Evolutionary conservation across 805 yeast genomes (phyloP).

Genomic region (Wickerhamomyces canadensis): DNA sequence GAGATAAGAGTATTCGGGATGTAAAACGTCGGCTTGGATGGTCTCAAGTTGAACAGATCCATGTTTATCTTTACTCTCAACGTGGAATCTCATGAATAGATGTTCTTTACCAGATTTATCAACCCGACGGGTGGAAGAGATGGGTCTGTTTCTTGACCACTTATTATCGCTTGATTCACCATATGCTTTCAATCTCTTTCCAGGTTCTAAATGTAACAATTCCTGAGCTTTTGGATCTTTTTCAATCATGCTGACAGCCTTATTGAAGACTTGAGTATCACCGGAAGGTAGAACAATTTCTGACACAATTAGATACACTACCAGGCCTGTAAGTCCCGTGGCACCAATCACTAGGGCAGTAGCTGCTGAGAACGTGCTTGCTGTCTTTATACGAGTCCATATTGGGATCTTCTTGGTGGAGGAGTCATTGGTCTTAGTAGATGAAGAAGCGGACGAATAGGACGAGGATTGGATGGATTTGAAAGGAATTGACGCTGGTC

Average conservation of each 20-base stretch:
- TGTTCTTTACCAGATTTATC: constrained; percentile 80
- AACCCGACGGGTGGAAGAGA: constrained; percentile 56
- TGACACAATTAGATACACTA: constrained; percentile 68
- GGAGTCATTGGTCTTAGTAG: constrained; percentile 1
- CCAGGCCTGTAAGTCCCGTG: constrained; percentile 57
- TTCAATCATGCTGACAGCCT: constrained; percentile 75
- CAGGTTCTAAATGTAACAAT: constrained; percentile 40
- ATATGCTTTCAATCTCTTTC: constrained; percentile 70
- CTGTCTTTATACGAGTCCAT: constrained; percentile 45
- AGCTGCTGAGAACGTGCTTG: constrained; percentile 57
- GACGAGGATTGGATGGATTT: not conserved
- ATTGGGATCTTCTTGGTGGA: constrained; percentile 33
- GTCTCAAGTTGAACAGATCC: constrained; percentile 82
- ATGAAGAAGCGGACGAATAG: constrained; percentile 1
- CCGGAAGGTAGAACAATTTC: constrained; percentile 87
- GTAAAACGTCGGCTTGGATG: constrained; percentile 54
- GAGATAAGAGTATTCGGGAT: constrained; percentile 66
- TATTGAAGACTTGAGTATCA: constrained; percentile 84
- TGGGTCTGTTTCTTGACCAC: constrained; percentile 88
- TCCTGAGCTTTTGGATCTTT: constrained; percentile 55
- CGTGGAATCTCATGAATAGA: constrained; percentile 78
- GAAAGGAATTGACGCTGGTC: not conserved
- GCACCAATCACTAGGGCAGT: constrained; percentile 64
- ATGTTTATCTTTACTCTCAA: constrained; percentile 59
- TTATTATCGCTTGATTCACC: constrained; percentile 68